Conservation (phyloP, 768 basidiomycete genomes). For the Boletus rex-veris region DNA sequence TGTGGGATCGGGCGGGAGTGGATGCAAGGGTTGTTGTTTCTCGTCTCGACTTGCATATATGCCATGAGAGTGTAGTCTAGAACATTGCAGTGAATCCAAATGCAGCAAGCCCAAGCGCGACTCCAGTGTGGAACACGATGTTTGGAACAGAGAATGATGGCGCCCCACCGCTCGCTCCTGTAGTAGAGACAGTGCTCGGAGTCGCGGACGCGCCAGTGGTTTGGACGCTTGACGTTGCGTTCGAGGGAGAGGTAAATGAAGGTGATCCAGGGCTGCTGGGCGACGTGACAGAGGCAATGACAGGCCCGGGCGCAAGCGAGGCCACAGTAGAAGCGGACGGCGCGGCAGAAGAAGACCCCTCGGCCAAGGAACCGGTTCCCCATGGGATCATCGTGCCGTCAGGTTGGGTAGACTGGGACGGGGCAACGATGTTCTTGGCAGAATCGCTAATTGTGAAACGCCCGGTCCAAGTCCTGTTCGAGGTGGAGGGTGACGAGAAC, state of each 20-base stretch:
- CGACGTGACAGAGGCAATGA: too few species aligned
- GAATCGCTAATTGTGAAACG: constrained; percentile 70
- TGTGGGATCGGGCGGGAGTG: background rate
- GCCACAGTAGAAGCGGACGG: background rate
- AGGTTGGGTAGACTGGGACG: constrained; percentile 54
- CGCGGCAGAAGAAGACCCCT: constrained; percentile 31
- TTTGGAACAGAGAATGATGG: background rate
- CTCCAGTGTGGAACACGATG: constrained; percentile 12
- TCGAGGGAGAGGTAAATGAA: background rate
- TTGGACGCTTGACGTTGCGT: background rate
- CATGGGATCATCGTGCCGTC: constrained; percentile 51
- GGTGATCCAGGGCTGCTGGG: background rate
- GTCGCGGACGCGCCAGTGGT: background rate
- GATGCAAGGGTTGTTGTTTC: background rate
- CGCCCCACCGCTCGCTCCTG: constrained; percentile 8
- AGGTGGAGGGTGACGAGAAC: constrained; percentile 47
- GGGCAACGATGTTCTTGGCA: constrained; percentile 42
- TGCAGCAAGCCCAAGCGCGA: constrained; percentile 18
- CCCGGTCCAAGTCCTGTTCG: constrained; percentile 58
- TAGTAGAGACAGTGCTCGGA: background rate
- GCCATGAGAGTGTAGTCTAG: constrained; percentile 7
- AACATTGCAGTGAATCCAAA: constrained; percentile 16
- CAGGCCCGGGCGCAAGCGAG: too few species aligned
- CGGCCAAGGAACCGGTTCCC: constrained; percentile 58
- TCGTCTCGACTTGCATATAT: background rate